Base-by-base conservation (phyloP, 768 basidiomycete genomes). In the Rhodotorula toruloides region DNA sequence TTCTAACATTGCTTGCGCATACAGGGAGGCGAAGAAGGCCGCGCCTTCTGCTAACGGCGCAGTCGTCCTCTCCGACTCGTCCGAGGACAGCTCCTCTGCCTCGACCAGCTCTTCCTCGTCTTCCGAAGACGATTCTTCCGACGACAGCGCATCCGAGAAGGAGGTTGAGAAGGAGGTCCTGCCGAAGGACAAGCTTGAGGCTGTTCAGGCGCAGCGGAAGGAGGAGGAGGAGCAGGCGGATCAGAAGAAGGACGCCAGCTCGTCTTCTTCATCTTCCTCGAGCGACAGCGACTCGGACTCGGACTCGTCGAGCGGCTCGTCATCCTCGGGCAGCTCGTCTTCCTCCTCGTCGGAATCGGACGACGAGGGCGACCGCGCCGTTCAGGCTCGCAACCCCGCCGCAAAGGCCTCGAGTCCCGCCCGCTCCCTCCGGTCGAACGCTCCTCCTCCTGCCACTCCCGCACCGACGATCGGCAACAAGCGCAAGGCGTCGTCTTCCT, bases 301-400 rank as follows among this genome's bases (percentile, higher is more conserved):
- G 32, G 49, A 50, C 47, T 48, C 47, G 47, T 17, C n/a, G n/a
- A n/a, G n/a, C n/a, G n/a, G n/a, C n/a, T n/a, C 19, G 16, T 46
- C 44, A 6, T 31, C 61, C 9, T 78, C 79, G 17, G 72, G 71
- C 21, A 76, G 76, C 46, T 74, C 76, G 8, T 73, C 67, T 25
- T 70, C n/a, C n/a, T n/a, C n/a, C n/a, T n/a, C n/a, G n/a, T n/a
- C n/a, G n/a, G n/a, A n/a, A n/a, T n/a, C 66, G 29, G 61, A 54
- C 53, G 59, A 68, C 72, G 55, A 70, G 64, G 48, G 46, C 42
- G 58, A 72, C 62, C 58, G 59, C 42, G 50, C 36, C 43, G 54
- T 63, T 44, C 32, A 61, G 58, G 61, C 61, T 31, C 54, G 50
- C 40, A 63, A 55, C 34, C 54, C 64, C 17, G 56, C 59, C 37